phyloP scores from a whole-genome alignment of 305 asterid genomes.

The Andrographis paniculata region DNA sequence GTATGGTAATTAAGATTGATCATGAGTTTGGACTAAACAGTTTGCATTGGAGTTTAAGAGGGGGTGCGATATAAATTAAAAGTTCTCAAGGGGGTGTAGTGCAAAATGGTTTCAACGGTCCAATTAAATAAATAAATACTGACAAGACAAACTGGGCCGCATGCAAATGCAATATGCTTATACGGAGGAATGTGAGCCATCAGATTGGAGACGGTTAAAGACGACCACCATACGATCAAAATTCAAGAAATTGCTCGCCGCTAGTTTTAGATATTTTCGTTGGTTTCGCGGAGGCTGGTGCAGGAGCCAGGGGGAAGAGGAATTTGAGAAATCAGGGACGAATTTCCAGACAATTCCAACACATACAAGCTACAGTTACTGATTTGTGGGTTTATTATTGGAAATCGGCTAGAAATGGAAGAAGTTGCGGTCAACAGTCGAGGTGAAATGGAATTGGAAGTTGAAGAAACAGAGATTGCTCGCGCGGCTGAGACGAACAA shows the following conservation, averaged over 20 bases:
- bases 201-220: slow-evolving; percentile 41
- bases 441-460: slow-evolving; percentile 25
- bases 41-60: too few species aligned
- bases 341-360: slow-evolving; percentile 17
- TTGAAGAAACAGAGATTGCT: slow-evolving; percentile 20
- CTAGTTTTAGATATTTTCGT: slow-evolving; percentile 40
- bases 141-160: background rate
- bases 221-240: slow-evolving; percentile 28
- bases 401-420: slow-evolving; percentile 31
- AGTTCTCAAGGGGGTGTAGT: too few species aligned
- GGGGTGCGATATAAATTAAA: too few species aligned
- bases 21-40: too few species aligned
- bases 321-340: background rate
- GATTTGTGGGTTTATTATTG: slow-evolving; percentile 8
- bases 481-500: slow-evolving; percentile 7
- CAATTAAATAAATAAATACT: too few species aligned
- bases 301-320: slow-evolving; percentile 12
- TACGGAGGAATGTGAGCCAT: slow-evolving; percentile 33
- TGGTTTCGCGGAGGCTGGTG: background rate
- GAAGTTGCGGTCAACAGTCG: slow-evolving; percentile 48
- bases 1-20: too few species aligned
- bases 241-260: slow-evolving; percentile 19
- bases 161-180: slow-evolving; percentile 11
- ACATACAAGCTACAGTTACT: slow-evolving; percentile 6
- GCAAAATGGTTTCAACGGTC: too few species aligned